Evolutionary conservation across 2,329 filamentous ascomycete genomes (phyloP), one percentile per base, ranked within the genome.

Genomic region (Botrytis galanthina): DNA sequence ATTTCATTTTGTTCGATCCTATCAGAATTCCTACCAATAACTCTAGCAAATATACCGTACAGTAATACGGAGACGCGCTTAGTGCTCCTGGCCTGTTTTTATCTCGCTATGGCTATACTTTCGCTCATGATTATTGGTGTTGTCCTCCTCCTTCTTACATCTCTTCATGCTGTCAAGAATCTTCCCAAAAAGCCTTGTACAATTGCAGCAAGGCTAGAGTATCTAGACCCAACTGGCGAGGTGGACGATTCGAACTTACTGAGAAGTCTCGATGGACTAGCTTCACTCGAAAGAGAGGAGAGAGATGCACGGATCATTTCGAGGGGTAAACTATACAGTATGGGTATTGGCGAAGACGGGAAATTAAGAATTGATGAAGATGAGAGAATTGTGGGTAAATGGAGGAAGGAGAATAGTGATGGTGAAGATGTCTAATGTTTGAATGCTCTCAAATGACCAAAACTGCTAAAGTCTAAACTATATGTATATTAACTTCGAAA

Each of bases 261-360:
- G 84, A 18, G 76, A 78, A 29, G 86, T 83, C 83, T 85, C 84
- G 75, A 76, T 60, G 77, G 76, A n/a, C 74, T 83, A 29, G 79
- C 79, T 37, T 80, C 81, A 48, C 48, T 83, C 72, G 73, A 72
- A 6, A 78, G 79, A 64, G 72, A 74, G 46, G 78, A 81, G 57
- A 77, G 82, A 44, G 81, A 84, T 75, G 70, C 75, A 39, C 74
- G 68, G 35, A 75, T 84, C 14, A 75, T 74, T 26, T 75, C 76
- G n/a, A 76, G 80, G 76, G 80, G 79, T 18, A 75, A 80, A 57
- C 73, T 74, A 60, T 83, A 83, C 57, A 75, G 77, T 64, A 81
- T 81, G 73, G 82, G 81, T 0, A 72, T 78, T 37, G 79, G 82
- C 9, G 78, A 78, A n/a, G 82, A 82, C 9, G 73, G 73, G 32